Evolutionary conservation across 176 grass and related monocot genomes (phyloP).

Genomic region (Stipa capillata): DNA sequence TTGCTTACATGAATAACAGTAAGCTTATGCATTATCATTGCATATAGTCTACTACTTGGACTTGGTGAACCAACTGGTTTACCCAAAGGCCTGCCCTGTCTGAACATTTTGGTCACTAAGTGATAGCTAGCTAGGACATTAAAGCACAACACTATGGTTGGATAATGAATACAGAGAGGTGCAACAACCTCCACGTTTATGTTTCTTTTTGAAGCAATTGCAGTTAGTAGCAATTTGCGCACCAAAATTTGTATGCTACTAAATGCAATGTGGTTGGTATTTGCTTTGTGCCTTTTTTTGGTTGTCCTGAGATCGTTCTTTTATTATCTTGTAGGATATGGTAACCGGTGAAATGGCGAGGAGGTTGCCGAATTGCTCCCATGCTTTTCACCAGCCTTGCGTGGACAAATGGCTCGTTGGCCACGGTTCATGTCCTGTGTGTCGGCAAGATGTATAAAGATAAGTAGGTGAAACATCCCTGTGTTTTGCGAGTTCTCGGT

Average conservation of each 20-base stretch:
- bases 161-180: slow-evolving; percentile 21
- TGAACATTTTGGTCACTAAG: no score
- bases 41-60: no score
- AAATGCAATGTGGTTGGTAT: slow-evolving; percentile 25
- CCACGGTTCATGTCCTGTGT: slow-evolving; percentile 71
- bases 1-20: no score
- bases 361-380: slow-evolving; percentile 57
- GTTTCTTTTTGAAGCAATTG: background rate
- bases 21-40: no score
- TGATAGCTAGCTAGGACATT: background rate
- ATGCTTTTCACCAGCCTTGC: slow-evolving; percentile 67
- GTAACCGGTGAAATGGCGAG: slow-evolving; percentile 52
- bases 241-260: slow-evolving; percentile 33
- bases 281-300: background rate
- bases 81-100: no score
- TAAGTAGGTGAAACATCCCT: background rate
- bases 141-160: background rate
- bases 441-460: slow-evolving; percentile 57
- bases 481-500: background rate
- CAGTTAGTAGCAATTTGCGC: slow-evolving; percentile 3
- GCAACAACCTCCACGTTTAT: slow-evolving; percentile 12
- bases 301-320: no score
- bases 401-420: slow-evolving; percentile 76
- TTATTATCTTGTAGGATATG: slow-evolving; percentile 53
- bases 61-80: no score